Evolutionary conservation across 1,284 basidiomycete genomes (phyloP).

Genomic region (Cerioporus squamosus): DNA sequence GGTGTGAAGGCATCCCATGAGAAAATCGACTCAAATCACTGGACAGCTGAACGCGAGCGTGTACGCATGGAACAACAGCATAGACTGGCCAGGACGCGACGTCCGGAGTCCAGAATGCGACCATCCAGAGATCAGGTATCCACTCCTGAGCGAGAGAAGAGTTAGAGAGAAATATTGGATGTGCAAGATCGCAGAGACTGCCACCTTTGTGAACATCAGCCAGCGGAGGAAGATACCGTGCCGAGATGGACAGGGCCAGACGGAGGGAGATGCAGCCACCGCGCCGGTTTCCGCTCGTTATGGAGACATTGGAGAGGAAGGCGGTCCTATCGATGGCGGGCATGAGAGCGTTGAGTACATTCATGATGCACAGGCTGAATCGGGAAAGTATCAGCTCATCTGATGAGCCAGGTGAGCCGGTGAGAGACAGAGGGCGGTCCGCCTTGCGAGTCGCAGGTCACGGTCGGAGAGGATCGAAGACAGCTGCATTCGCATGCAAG

Average conservation of each 20-base stretch:
- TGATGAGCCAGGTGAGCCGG: conserved; percentile 9
- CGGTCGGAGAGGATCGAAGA: conserved; percentile 5
- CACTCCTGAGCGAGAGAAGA: too few species aligned
- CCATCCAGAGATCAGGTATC: too few species aligned
- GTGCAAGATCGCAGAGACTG: too few species aligned
- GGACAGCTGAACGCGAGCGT: background rate
- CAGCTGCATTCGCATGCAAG: conserved; percentile 10
- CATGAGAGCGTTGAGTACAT: conserved; percentile 7
- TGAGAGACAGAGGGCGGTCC: conserved; percentile 11
- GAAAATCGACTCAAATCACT: background rate
- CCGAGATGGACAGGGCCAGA: background rate
- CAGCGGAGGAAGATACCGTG: conserved; percentile 1
- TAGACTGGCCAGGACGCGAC: background rate
- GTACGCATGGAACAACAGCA: background rate
- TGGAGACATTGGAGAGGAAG: conserved; percentile 7
- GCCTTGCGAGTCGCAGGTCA: conserved; percentile 1
- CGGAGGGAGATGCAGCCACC: background rate
- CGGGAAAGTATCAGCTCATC: conserved; percentile 3
- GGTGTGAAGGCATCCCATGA: background rate
- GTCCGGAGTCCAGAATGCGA: background rate
- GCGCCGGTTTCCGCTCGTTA: background rate
- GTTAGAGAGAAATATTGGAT: too few species aligned
- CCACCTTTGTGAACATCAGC: conserved; percentile 1
- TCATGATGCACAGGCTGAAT: background rate
- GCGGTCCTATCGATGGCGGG: conserved; percentile 9